phyloP scores from a whole-genome alignment of 441 rosid species.

The Eruca vesicaria region DNA sequence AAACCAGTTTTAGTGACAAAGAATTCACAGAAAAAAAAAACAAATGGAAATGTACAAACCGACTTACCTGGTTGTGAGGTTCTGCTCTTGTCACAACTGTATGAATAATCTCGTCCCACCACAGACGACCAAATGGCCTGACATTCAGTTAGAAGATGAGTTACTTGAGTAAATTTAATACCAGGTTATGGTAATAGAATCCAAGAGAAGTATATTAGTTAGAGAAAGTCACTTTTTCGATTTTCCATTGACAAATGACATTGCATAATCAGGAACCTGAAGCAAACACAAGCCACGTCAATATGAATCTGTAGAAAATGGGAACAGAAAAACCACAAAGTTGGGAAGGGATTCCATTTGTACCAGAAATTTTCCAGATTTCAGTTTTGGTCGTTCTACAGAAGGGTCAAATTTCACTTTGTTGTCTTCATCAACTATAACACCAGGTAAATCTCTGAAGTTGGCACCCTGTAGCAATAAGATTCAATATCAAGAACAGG shows the following conservation, averaged over 20 bases:
- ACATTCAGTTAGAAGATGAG: background rate
- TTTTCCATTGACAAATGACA: constrained; percentile 6
- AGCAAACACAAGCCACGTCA: background rate
- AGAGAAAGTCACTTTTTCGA: constrained; percentile 18
- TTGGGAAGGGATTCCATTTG: background rate
- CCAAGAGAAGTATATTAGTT: background rate
- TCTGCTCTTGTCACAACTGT: constrained; percentile 8
- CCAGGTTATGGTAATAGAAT: background rate
- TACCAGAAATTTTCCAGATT: constrained; percentile 34
- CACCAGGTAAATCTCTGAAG: constrained; percentile 35
- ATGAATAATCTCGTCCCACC: constrained; percentile 7
- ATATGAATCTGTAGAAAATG: background rate
- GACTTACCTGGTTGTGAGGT: background rate
- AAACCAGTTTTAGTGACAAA: background rate
- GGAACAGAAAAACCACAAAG: background rate
- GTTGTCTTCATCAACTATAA: constrained; percentile 25
- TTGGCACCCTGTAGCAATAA: constrained; percentile 33
- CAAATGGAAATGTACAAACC: background rate
- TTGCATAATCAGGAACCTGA: constrained; percentile 42
- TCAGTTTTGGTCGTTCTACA: constrained; percentile 22
- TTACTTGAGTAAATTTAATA: background rate
- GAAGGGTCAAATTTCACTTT: constrained; percentile 20
- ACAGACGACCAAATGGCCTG: constrained; percentile 14
- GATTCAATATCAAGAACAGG: background rate
- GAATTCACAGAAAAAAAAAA: background rate